Evolutionary conservation across 2,329 filamentous ascomycete species (phyloP), one percentile per base, ranked within the genome.

Genomic region (Ceratocystis colombiana): DNA sequence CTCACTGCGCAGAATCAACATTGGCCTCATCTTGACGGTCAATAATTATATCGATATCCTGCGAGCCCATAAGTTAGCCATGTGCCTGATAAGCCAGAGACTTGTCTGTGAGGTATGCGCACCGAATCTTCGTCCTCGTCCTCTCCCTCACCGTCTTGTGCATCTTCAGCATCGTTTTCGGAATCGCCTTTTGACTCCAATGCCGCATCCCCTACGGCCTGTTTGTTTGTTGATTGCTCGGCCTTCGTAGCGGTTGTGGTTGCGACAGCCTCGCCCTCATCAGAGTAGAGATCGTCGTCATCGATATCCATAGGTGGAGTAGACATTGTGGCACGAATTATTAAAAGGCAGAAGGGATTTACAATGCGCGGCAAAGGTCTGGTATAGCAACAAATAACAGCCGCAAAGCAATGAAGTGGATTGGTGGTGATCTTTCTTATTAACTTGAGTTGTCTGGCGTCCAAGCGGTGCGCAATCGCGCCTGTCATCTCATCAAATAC

Each of bases 41-140:
- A 22, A 82, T 87, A 71, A 87, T 85, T 70, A 87, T 87, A 70
- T 87, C 84, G 72, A 87, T 84, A 69, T 87, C 85, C 82, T 86
- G 68, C 2, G 64, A 20, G 61, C 20, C 48, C n/a, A 44, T 28
- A 4, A 28, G 62, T 66, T 68, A 68, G 61, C 50, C 25, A 15
- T 15, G 20, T 62, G 46, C 7, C 37, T 25, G n/a, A 20, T 6
- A 25, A 17, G 20, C 55, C 12, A 41, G 17, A 25, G 28, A 12
- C 3, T 37, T 45, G 37, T 5, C 17, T 20, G 30, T 17, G 55
- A 33, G 55, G 8, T 17, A 53, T 64, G 25, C 67, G 41, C 62
- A 68, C 67, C 22, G 67, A 68, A 50, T 68, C 67, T n/a, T 80
- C 82, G 69, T 83, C 79, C 45, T 82, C 80, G 41, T 82, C 81